Base-by-base conservation (phyloP, 2,329 filamentous ascomycete genomes). In the Aspergillus uvarum region DNA sequence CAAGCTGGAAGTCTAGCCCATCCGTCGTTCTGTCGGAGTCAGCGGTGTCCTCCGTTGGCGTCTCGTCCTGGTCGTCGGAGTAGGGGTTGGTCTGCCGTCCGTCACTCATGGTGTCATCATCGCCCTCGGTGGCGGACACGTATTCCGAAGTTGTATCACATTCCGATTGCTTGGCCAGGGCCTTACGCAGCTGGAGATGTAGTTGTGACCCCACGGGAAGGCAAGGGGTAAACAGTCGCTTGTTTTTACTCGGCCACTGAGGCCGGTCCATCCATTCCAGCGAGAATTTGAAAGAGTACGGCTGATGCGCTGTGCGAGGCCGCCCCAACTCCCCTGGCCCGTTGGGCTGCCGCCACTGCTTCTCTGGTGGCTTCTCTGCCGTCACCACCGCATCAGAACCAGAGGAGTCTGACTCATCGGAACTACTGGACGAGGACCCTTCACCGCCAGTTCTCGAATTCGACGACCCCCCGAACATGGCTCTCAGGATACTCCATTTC, bases 221-320 rank as follows among this genome's bases (percentile, higher is more conserved):
- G 47, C 80, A 79, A 1, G 86, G 86, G 8, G 83, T 79, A 54
- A 79, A 78, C 6, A 88, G 77, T 5, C 81, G 81, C 73, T 77
- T 77, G 79, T 85, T 73, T 74, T 82, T 73, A 72, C 78, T 72
- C 67, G 82, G 61, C 71, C 77, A 73, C 66, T 80, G 71, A 70
- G 82, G 74, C 68, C 82, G 82, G 59, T 85, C 83, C 52, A 83
- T 80, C 81, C 82, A 87, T 70, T 89, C 87, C n/a, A 89, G 77
- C 1, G 86, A 88, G 70, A 89, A 89, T 61, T 85, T 87, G 78
- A 89, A 89, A 63, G 81, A 85, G 65, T 83, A 86, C 47, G 77
- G 79, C 59, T 84, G 83, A 64, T 85, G 83, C 51, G 73, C 74
- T n/a, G 70, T 74, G 50, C 70, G 77, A 62, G 70, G 77, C 47